Conservation (phyloP, 371 early-diverging fungal genomes). For the Syncephalis fuscata region DNA sequence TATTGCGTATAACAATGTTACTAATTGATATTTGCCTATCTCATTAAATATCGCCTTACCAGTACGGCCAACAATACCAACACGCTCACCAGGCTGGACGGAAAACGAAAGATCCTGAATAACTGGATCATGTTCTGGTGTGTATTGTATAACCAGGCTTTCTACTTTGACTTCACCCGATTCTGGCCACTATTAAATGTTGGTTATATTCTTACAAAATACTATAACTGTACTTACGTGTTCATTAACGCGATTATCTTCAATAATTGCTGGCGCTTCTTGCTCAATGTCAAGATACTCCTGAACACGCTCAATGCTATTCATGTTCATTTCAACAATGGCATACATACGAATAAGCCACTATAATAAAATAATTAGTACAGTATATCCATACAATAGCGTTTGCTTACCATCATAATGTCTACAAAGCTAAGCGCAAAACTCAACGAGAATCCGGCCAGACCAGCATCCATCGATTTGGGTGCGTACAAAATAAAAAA, state of each 20-base stretch:
- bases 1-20: background rate
- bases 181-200: slow-evolving; percentile 39
- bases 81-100: slow-evolving; percentile 27
- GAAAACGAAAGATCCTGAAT: slow-evolving; percentile 32
- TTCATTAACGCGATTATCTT: slow-evolving; percentile 21
- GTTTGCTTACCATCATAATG: slow-evolving; percentile 13
- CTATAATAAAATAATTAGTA: slow-evolving; percentile 28
- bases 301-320: slow-evolving; percentile 44
- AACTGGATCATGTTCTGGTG: slow-evolving; percentile 36
- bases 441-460: slow-evolving; percentile 58
- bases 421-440: slow-evolving; percentile 55
- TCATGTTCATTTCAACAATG: slow-evolving; percentile 49
- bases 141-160: slow-evolving; percentile 34
- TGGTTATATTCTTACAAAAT: too few species aligned
- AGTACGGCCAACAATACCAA: slow-evolving; percentile 45
- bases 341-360: slow-evolving; percentile 21
- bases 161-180: slow-evolving; percentile 38
- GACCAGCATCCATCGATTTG: slow-evolving; percentile 36
- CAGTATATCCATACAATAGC: too few species aligned
- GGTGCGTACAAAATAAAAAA: slow-evolving; percentile 19
- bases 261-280: slow-evolving; percentile 34
- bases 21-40: too few species aligned
- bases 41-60: background rate
- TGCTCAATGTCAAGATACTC: slow-evolving; percentile 38
- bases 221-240: background rate